Base-by-base conservation (phyloP, 768 basidiomycete species). In the Lepiota brunneoincarnata region DNA sequence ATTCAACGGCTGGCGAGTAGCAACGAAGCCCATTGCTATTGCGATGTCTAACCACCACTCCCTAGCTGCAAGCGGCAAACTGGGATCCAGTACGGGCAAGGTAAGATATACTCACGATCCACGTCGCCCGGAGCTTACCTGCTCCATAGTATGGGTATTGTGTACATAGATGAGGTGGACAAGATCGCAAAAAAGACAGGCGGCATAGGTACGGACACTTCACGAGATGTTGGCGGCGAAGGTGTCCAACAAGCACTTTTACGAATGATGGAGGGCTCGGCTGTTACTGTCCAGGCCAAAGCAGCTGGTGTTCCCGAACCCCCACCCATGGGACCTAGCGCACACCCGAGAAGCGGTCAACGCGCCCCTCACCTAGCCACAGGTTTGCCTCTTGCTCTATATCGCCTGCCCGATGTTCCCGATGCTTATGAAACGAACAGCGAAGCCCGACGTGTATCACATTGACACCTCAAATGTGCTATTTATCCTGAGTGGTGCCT, bases 81-180 rank as follows among this genome's bases (percentile, higher is more conserved):
- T 94, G 88, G 77, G 92, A 98, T 69, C 87, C 93, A 15, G 67
- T 81, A 51, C 83, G 89, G 52, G 93, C 96, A 18, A 89, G 90
- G 92, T 91, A 61, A 42, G 63, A 55, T 23, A 42, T 34, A 42
- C 31, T 41, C 24, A 31, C 4, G 18, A 49, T 15, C 28, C 28
- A 5, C 38, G n/a, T 3, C 40, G 6, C 50, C 41, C 43, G 35
- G 17, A 34, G 48, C 24, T 58, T 20, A 40, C 43, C 44, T n/a
- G 55, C 36, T 40, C 44, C 28, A 37, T 59, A 95, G 92, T 64
- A 86, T 86, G 66, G 95, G 95, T 5, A 97, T 98, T 57, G 87
- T 98, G 28, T 96, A 96, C 65, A 94, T 98, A 43, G 96, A 98
- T 63, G 96, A 98, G 72, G 76, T 94, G 1, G 96, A 98, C 73